phyloP scores from a whole-genome alignment of 2,329 filamentous ascomycete species.

The Fusarium newnesense region DNA sequence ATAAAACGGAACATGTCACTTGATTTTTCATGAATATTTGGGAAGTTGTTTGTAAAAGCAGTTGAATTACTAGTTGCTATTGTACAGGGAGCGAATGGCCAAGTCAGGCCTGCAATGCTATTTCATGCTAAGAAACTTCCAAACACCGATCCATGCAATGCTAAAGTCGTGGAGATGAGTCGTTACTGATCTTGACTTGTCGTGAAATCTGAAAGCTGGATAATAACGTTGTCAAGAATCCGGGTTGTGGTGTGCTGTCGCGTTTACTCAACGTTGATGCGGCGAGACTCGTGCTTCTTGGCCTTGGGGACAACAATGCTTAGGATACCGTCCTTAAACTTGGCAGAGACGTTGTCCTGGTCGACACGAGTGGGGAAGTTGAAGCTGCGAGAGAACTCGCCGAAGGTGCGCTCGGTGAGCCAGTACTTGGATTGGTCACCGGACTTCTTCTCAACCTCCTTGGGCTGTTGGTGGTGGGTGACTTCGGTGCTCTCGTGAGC shows the following conservation, averaged over 20 bases:
- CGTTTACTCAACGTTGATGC: constrained; percentile 64
- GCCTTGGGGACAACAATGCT: constrained; percentile 73
- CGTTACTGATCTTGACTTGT: background rate
- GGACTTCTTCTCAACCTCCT: constrained; percentile 47
- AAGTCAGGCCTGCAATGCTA: constrained; percentile 7
- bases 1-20: background rate
- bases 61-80: constrained; percentile 28
- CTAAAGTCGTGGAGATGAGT: constrained; percentile 6
- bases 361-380: constrained; percentile 73
- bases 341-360: constrained; percentile 69
- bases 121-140: constrained; percentile 22
- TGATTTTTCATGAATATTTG: background rate
- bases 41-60: background rate
- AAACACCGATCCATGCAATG: constrained; percentile 35
- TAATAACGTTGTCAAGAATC: background rate
- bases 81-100: constrained; percentile 36
- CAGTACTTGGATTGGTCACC: constrained; percentile 71
- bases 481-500: constrained; percentile 37
- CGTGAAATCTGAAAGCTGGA: background rate
- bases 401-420: constrained; percentile 73
- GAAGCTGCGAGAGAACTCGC: constrained; percentile 75
- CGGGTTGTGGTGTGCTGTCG: background rate
- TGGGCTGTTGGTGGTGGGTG: constrained; percentile 39
- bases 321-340: constrained; percentile 73
- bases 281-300: constrained; percentile 65